A percentile compares a stretch with the other conserved stretches of the same genome.
Conservation (phyloP, 2,329 filamentous ascomycete species). For the Penicillium aurantiogriseum region DNA sequence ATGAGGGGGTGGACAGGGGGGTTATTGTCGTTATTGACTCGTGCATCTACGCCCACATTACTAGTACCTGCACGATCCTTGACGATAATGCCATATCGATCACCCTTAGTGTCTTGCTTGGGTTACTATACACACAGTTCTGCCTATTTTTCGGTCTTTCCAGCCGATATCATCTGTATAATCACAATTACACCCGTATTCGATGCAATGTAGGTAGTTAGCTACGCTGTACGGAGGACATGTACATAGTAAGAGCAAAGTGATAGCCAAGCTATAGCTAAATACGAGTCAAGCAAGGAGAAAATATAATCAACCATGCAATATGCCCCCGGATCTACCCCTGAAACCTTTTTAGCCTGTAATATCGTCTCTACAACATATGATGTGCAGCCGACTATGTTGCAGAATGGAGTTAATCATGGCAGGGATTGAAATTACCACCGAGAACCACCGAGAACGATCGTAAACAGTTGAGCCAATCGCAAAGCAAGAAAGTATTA, state of each 20-base stretch:
- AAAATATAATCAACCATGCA: background rate
- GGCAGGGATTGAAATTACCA: background rate
- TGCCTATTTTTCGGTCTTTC: background rate
- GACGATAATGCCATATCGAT: background rate
- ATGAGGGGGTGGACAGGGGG: background rate
- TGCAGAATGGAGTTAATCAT: background rate
- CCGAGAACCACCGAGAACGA: background rate
- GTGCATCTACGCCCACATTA: background rate
- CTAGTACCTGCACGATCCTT: slow-evolving; percentile 1
- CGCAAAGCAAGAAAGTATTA: background rate
- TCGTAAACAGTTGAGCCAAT: background rate
- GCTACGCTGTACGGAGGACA: background rate
- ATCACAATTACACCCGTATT: background rate
- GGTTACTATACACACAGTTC: background rate
- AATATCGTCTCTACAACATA: background rate
- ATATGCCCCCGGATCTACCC: background rate
- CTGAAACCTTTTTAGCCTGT: background rate
- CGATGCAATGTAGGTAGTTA: background rate
- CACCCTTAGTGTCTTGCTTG: background rate
- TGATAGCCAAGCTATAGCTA: background rate
- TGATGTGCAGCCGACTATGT: background rate
- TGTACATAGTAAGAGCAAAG: background rate
- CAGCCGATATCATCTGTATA: background rate
- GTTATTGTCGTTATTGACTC: background rate
- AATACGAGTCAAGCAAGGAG: background rate